Evolutionary conservation across 2,329 filamentous ascomycete species (phyloP), one percentile per base, ranked within the genome.

Genomic region (Calycina marina): DNA sequence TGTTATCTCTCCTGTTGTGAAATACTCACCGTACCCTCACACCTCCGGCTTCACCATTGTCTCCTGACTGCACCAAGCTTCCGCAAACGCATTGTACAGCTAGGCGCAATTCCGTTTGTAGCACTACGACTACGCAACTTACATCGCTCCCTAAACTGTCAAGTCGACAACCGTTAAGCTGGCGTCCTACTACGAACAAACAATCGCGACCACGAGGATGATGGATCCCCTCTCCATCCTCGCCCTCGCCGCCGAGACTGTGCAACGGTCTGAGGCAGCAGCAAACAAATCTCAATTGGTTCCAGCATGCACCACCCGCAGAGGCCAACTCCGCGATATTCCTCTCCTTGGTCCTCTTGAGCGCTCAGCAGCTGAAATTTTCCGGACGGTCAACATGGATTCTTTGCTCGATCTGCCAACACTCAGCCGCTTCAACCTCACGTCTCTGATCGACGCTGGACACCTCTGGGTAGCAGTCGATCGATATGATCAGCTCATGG

Each of bases 381-480:
- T 48, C 32, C 36, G 43, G 29, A 40, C 35, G 11, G 45, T 40
- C 15, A 39, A 39, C 26, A 35, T 51, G 8, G 44, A 40, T 13
- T 36, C 39, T 24, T 34, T 47, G 10, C 35, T 41, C 11, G 41
- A 47, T 29, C 8, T n/a, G 20, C 36, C 42, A 10, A 46, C 45
- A 12, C 28, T 53, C 10, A 40, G 46, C 24, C 39, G 40, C 8
- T 30, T 34, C 14, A 18, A 40, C 9, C 35, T 51, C 4, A 29
- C 32, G 17, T 17, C 30, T 8, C 46, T 51, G 39, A 33, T 41
- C 9, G 33, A 46, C 13, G 32, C 39, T 14, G 39, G 44, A 8
- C 43, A 50, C 27, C 48, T 52, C 14, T 51, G 46, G 48, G 36
- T 51, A 14, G 49, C 47, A 11, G 42, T 41, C 16, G 38, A 48